These are phyloP conservation scores for Aspergillus sp. DNA, from an alignment of 2,329 filamentous ascomycete species.

Conservation along the genomic window DNA sequence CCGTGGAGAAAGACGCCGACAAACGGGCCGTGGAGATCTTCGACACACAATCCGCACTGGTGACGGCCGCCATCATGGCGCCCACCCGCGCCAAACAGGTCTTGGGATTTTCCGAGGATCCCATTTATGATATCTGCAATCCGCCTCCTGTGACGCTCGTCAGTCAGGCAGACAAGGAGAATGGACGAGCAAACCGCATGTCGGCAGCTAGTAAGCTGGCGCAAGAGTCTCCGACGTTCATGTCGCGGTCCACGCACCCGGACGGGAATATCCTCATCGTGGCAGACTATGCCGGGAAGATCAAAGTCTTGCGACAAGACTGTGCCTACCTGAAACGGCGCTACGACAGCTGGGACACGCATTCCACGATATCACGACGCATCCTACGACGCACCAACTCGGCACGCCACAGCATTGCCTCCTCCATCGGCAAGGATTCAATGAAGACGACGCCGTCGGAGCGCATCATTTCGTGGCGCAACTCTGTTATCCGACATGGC, in stretches of 20 bases:
- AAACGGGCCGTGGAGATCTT: constrained; percentile 86
- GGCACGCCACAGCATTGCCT: constrained; percentile 52
- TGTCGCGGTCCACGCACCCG: constrained; percentile 72
- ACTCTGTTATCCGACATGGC: constrained; percentile 61
- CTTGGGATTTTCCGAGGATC: constrained; percentile 79
- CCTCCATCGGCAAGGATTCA: constrained; percentile 48
- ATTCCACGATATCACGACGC: constrained; percentile 73
- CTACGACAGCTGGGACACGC: constrained; percentile 74
- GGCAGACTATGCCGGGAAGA: constrained; percentile 80
- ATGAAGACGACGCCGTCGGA: constrained; percentile 61
- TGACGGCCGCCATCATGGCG: constrained; percentile 85
- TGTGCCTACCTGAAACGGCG: constrained; percentile 80
- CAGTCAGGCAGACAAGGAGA: constrained; percentile 53
- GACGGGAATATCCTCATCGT: constrained; percentile 91
- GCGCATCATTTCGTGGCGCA: constrained; percentile 85
- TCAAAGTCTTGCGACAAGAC: constrained; percentile 95
- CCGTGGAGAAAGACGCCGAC: constrained; percentile 68
- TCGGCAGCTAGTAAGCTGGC: constrained; percentile 47
- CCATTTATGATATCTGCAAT: constrained; percentile 95
- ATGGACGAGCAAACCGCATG: constrained; percentile 19
- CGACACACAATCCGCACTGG: constrained; percentile 83
- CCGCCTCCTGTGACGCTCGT: constrained; percentile 84
- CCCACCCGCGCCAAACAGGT: constrained; percentile 75
- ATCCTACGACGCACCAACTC: constrained; percentile 60
- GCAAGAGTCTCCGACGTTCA: constrained; percentile 73